phyloP scores from a whole-genome alignment of 148 eudicot genomes.

The Rhododendron kiyosumense region DNA sequence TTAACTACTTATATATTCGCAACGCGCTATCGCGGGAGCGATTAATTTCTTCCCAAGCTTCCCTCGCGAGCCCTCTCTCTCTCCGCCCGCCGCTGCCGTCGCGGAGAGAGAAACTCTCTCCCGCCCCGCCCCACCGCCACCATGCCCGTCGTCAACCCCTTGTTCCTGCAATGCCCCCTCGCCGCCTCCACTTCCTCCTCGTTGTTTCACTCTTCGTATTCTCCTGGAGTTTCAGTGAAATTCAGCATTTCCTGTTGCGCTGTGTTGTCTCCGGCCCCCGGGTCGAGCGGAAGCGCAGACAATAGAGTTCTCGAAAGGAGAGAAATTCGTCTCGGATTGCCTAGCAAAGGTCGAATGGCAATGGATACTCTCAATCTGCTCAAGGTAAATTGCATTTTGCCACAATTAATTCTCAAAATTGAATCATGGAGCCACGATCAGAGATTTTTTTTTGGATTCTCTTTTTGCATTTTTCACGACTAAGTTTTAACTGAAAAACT shows the following conservation, averaged over 20 bases:
- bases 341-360: slow-evolving; percentile 96
- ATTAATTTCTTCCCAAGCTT: neutral
- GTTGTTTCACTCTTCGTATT: neutral
- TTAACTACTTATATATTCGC: no score
- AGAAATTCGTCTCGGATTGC: slow-evolving; percentile 77
- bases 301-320: slow-evolving; percentile 29
- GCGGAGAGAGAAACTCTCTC: neutral
- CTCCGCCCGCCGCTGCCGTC: neutral
- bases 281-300: slow-evolving; percentile 37
- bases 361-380: slow-evolving; percentile 75
- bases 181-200: slow-evolving; percentile 9
- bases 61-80: neutral
- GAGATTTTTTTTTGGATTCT: neutral
- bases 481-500: neutral
- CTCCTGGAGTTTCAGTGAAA: slow-evolving; percentile 13
- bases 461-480: neutral
- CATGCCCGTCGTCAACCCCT: slow-evolving; percentile 36
- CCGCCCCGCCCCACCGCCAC: neutral
- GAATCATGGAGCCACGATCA: neutral
- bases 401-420: no score
- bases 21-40: neutral
- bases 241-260: slow-evolving; percentile 34
- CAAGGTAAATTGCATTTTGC: slow-evolving; percentile 36
- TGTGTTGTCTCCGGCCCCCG: slow-evolving; percentile 33
- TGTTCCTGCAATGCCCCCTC: slow-evolving; percentile 35